These are phyloP conservation scores for Wickerhamiella azymoides DNA, from an alignment of 805 yeast species.

Conservation along the genomic window DNA sequence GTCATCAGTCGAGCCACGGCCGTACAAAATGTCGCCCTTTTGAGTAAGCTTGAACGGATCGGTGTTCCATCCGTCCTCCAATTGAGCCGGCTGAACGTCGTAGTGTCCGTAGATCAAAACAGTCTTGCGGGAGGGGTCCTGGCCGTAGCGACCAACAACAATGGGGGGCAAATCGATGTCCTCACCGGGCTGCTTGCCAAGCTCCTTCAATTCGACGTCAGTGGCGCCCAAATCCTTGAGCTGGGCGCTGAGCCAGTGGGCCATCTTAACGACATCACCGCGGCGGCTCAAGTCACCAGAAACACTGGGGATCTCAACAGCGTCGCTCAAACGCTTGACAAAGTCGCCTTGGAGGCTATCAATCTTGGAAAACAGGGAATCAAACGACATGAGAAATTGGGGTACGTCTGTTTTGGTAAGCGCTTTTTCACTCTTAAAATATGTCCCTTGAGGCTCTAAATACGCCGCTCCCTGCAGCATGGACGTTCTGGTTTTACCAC, in stretches of 20 bases:
- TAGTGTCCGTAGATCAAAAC: conserved; percentile 91
- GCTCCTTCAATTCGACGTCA: conserved; percentile 66
- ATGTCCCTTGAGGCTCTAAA: not conserved
- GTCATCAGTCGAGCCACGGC: conserved; percentile 95
- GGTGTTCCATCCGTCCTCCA: conserved; percentile 89
- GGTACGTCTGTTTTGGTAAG: conserved; percentile 1
- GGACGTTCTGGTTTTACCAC: conserved; percentile 24
- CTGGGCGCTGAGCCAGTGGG: conserved; percentile 61
- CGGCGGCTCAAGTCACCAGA: conserved; percentile 82
- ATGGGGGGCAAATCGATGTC: conserved; percentile 79
- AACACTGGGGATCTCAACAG: conserved; percentile 92
- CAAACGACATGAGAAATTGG: conserved; percentile 10
- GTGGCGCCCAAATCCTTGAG: conserved; percentile 59
- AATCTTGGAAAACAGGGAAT: conserved; percentile 39
- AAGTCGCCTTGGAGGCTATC: conserved; percentile 64
- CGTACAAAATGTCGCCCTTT: conserved; percentile 55
- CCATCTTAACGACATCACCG: conserved; percentile 82
- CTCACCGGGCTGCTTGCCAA: conserved; percentile 70
- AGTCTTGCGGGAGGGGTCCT: conserved; percentile 70
- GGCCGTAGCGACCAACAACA: conserved; percentile 79
- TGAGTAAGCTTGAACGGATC: conserved; percentile 71
- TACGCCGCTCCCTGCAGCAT: conserved; percentile 14
- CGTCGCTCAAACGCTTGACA: conserved; percentile 41
- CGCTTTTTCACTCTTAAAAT: not conserved
- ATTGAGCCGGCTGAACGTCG: conserved; percentile 92